Evolutionary conservation across 805 yeast genomes (phyloP).

Genomic region (Nematodospora valgi): DNA sequence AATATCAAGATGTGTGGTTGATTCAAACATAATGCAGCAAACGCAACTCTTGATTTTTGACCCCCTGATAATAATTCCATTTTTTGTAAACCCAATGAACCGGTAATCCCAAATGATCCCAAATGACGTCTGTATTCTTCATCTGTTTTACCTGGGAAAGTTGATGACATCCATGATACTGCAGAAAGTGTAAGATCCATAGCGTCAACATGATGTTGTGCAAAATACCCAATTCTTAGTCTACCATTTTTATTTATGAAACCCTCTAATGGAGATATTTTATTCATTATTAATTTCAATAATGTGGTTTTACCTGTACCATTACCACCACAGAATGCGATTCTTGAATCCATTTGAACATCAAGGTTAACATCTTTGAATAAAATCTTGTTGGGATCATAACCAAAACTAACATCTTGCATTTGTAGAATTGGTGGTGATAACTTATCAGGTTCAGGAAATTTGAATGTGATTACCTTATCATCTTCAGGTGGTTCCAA

Average conservation of each 20-base stretch:
- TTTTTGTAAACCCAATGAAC: slow-evolving; percentile 87
- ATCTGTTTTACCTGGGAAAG: slow-evolving; percentile 89
- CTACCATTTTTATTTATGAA: slow-evolving; percentile 77
- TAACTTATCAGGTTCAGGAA: slow-evolving; percentile 91
- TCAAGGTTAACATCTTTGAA: slow-evolving; percentile 80
- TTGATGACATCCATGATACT: slow-evolving; percentile 88
- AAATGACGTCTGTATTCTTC: slow-evolving; percentile 96
- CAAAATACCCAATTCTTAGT: slow-evolving; percentile 91
- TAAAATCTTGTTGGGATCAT: slow-evolving; percentile 60
- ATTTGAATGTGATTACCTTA: slow-evolving; percentile 74
- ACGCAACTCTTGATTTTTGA: slow-evolving; percentile 97
- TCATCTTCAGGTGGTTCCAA: slow-evolving; percentile 95
- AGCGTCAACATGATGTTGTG: slow-evolving; percentile 98
- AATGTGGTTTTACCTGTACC: slow-evolving; percentile 99
- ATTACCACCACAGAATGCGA: slow-evolving; percentile 97
- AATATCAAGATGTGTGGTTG: slow-evolving; percentile 89
- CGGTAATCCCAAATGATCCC: slow-evolving; percentile 97
- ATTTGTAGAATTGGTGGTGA: slow-evolving; percentile 93
- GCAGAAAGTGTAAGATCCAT: slow-evolving; percentile 86
- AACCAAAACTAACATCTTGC: slow-evolving; percentile 84
- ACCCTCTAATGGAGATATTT: slow-evolving; percentile 71
- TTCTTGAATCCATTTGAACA: slow-evolving; percentile 89
- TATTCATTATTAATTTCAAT: slow-evolving; percentile 80
- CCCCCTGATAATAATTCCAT: slow-evolving; percentile 93
- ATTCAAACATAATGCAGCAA: slow-evolving; percentile 87